Conservation (phyloP, 352 stramenopile species). For the Phytophthora uliginosa region DNA sequence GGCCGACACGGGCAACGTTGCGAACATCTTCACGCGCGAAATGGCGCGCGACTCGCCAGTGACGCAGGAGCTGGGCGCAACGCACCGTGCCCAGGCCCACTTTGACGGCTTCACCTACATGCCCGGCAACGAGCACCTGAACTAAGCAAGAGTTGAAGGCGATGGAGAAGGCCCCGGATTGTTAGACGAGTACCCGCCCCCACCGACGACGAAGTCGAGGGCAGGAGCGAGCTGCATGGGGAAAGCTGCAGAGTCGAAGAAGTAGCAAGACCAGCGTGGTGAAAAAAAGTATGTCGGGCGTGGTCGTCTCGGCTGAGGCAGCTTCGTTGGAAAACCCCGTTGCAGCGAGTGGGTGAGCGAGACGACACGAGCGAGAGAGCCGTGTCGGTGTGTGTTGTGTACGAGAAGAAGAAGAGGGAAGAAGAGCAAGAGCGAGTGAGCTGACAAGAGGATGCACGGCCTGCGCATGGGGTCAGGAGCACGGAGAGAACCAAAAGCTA, state of each 20-base stretch:
- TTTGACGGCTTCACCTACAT: conserved; percentile 97
- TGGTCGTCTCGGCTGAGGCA: conserved; percentile 18
- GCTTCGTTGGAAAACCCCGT: conserved; percentile 35
- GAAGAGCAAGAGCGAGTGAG: conserved; percentile 36
- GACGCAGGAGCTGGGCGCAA: conserved; percentile 85
- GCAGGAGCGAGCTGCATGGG: conserved; percentile 26
- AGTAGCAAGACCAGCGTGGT: conserved; percentile 23
- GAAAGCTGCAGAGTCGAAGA: conserved; percentile 37
- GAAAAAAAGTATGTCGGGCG: conserved; percentile 17
- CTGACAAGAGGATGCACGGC: conserved; percentile 17
- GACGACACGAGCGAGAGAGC: conserved; percentile 48
- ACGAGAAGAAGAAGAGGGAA: conserved; percentile 27
- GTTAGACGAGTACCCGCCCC: conserved; percentile 42
- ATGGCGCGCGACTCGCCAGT: conserved; percentile 91
- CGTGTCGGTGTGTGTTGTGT: conserved; percentile 52
- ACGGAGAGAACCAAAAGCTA: conserved; percentile 7
- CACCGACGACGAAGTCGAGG: conserved; percentile 31
- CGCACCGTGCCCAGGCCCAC: conserved; percentile 85
- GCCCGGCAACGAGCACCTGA: conserved; percentile 66
- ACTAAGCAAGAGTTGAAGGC: conserved; percentile 44
- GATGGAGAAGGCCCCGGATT: conserved; percentile 16
- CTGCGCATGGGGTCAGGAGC: not conserved
- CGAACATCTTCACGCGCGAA: conserved; percentile 89
- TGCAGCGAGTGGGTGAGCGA: conserved; percentile 30
- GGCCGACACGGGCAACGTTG: conserved; percentile 88